Conservation (phyloP, 192 early-diverging fungal species). For the Backusella parvicylindrica region DNA sequence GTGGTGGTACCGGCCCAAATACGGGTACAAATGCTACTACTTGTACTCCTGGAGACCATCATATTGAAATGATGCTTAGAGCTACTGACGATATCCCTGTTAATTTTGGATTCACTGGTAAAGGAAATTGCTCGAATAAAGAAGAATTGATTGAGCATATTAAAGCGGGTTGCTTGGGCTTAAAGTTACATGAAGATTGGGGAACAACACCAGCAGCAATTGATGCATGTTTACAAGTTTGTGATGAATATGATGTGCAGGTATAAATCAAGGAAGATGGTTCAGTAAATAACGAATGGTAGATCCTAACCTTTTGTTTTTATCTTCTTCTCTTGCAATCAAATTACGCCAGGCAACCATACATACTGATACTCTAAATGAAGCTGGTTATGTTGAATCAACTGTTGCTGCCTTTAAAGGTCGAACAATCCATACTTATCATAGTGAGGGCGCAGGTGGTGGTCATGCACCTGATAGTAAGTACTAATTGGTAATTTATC, state of each 20-base stretch:
- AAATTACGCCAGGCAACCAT: slow-evolving; percentile 64
- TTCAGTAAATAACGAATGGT: too few species aligned
- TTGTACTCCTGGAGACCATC: slow-evolving; percentile 82
- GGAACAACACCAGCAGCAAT: slow-evolving; percentile 94
- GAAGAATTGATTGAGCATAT: slow-evolving; percentile 81
- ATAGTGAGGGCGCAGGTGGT: slow-evolving; percentile 95
- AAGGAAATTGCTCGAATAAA: slow-evolving; percentile 77
- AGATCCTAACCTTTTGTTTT: too few species aligned
- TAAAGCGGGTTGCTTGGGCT: slow-evolving; percentile 79
- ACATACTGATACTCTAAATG: slow-evolving; percentile 97
- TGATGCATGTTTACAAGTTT: slow-evolving; percentile 80
- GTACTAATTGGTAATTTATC: neutral
- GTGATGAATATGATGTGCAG: slow-evolving; percentile 85
- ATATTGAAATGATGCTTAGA: slow-evolving; percentile 88
- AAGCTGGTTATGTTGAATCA: slow-evolving; percentile 93
- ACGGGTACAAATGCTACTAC: slow-evolving; percentile 96
- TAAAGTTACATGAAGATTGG: slow-evolving; percentile 97
- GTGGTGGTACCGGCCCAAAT: slow-evolving; percentile 93
- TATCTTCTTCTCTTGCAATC: neutral
- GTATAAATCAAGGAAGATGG: slow-evolving; percentile 20
- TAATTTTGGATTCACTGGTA: slow-evolving; percentile 94
- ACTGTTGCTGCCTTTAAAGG: slow-evolving; percentile 87
- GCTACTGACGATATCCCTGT: slow-evolving; percentile 86
- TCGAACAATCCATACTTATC: slow-evolving; percentile 94
- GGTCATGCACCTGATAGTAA: slow-evolving; percentile 85